A percentile compares a stretch with the other conserved stretches of the same genome.
phyloP scores from a whole-genome alignment of 148 eudicot genomes.

The Selenicereus undatus region DNA sequence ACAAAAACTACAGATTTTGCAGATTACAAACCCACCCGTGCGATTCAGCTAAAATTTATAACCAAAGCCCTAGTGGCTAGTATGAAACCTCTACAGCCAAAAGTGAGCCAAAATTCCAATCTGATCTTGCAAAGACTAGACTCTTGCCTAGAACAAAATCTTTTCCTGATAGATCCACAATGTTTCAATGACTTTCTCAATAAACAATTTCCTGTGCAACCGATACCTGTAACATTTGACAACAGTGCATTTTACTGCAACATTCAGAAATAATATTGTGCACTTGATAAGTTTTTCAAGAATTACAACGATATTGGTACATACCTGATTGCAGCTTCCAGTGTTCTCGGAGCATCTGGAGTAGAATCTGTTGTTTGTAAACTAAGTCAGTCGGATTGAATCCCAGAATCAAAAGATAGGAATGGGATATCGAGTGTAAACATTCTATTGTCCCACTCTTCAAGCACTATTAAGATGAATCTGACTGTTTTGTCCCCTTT shows the following conservation, averaged over 20 bases:
- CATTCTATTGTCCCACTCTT: not conserved
- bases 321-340: constrained; percentile 89
- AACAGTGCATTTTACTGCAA: not conserved
- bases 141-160: constrained; percentile 23
- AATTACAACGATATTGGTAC: constrained; percentile 15
- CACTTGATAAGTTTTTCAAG: not conserved
- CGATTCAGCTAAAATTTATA: no score
- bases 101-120: not conserved
- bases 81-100: no score
- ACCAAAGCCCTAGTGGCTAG: no score
- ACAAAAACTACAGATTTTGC: no score
- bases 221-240: constrained; percentile 66
- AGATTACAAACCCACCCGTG: no score
- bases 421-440: not conserved
- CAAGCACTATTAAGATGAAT: not conserved
- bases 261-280: not conserved
- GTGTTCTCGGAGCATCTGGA: constrained; percentile 66
- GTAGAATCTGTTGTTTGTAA: constrained; percentile 45
- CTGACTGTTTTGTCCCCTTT: not conserved
- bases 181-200: constrained; percentile 76
- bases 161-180: constrained; percentile 70
- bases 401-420: not conserved
- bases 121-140: not conserved
- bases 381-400: not conserved
- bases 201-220: constrained; percentile 68